Base-by-base conservation (phyloP, 1,139 yeast genomes). In the Pneumocystis murina region DNA sequence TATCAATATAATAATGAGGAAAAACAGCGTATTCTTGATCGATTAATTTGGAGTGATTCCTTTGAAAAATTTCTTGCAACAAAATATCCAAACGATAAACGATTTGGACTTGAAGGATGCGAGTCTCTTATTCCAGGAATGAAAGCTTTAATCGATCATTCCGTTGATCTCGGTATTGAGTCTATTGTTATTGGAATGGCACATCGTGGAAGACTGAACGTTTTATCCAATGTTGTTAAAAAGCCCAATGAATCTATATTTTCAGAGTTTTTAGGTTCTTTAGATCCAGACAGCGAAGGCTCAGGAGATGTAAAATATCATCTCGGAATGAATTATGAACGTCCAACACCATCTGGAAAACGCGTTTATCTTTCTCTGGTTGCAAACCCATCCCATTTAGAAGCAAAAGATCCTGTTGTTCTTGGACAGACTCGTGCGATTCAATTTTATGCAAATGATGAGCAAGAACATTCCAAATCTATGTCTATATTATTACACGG, bases 241-340 rank as follows among this genome's bases (percentile, higher is more conserved):
- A 92, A 92, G 77, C 97, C 98, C 72, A 91, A 92, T 75, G 97
- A 92, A 80, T 89, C 96, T 61, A 94, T 92, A 74, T 92, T 92
- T 76, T 85, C 94, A 62, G 99, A 92, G 79, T 92, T 92, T 76
- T 81, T 92, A 65, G 98, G 98, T 69, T 87, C 96, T 38, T 83
- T 86, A 72, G 84, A 84, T 72, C 82, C 85, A 70, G 87, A 85
- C 73, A 82, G 80, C 68, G 83, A 82, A 69, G 98, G 98, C 70
- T 88, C 96, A 40, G 99, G 99, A 78, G 98, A 92, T 79, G 99
- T 92, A 73, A 94, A 92, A 78, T 94, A 92, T 80, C 99, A 92
- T 77, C 82, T 92, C 78, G 99, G 99, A 81, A 92, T 94, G 96
- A 92, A 94, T 80, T 92, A 91, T 79, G 90, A 86, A 74, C 87